These are phyloP conservation scores for Rhizopus stolonifer DNA, from an alignment of 371 early-diverging fungal species.

Conservation along the genomic window DNA sequence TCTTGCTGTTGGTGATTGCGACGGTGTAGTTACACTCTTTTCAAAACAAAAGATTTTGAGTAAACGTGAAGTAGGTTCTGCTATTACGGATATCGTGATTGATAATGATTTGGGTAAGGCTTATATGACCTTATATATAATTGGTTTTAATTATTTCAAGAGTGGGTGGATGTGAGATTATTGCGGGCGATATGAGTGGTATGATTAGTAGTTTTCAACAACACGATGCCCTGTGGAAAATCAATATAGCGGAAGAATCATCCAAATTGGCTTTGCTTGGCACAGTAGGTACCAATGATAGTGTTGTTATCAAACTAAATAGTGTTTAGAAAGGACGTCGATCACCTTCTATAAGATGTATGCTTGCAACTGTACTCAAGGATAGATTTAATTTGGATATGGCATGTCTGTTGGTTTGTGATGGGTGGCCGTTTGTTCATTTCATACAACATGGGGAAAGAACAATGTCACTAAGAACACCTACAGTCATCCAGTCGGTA, in stretches of 20 bases:
- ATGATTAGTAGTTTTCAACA: constrained; percentile 45
- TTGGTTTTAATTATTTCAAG: neutral
- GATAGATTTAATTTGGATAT: constrained; percentile 38
- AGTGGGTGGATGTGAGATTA: constrained; percentile 48
- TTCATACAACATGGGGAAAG: constrained; percentile 38
- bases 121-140: too few species aligned
- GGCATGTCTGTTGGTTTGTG: constrained; percentile 41
- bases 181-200: constrained; percentile 47
- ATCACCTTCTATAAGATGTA: constrained; percentile 37
- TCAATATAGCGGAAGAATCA: constrained; percentile 42
- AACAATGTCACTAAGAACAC: constrained; percentile 26
- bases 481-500: constrained; percentile 44
- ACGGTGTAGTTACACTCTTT: constrained; percentile 48
- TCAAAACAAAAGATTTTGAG: constrained; percentile 48
- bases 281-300: constrained; percentile 15
- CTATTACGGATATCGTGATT: constrained; percentile 39
- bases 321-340: constrained; percentile 27
- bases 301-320: too few species aligned
- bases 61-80: constrained; percentile 37
- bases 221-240: constrained; percentile 43
- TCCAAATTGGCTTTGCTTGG: constrained; percentile 26
- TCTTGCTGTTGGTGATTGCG: constrained; percentile 51
- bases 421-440: constrained; percentile 45
- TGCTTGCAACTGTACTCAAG: constrained; percentile 32
- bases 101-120: constrained; percentile 36